A percentile compares a stretch with the other conserved stretches of the same genome.
These are phyloP conservation scores for Pichia kluyveri DNA, from an alignment of 805 yeast genomes.

Conservation along the genomic window DNA sequence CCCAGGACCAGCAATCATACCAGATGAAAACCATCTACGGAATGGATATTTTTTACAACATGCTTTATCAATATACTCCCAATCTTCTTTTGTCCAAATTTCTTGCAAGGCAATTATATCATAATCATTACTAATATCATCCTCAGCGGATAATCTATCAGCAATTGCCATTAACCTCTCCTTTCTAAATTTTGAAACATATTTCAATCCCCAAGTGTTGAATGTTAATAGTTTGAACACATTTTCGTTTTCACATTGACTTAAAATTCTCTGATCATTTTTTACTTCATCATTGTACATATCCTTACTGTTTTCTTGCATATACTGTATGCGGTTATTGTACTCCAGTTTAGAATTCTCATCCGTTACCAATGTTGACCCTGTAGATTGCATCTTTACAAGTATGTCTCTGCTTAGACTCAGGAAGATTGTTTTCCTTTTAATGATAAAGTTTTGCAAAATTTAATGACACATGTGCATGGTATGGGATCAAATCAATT, in stretches of 20 bases:
- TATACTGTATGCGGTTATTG: background rate
- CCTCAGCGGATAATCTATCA: conserved; percentile 36
- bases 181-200: conserved; percentile 61
- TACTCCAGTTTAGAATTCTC: conserved; percentile 1
- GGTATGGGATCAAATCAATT: too few species aligned
- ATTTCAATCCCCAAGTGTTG: conserved; percentile 87
- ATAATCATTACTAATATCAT: conserved; percentile 34
- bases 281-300: background rate
- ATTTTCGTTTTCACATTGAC: conserved; percentile 2
- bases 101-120: conserved; percentile 94
- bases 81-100: conserved; percentile 82
- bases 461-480: too few species aligned
- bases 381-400: conserved; percentile 1
- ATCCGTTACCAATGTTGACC: background rate
- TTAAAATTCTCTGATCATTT: background rate
- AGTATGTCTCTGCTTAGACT: too few species aligned
- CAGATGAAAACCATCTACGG: conserved; percentile 65
- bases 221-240: conserved; percentile 49
- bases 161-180: conserved; percentile 70
- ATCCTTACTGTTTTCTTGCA: background rate
- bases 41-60: conserved; percentile 49
- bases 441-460: background rate
- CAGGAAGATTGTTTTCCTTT: background rate
- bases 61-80: conserved; percentile 47
- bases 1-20: conserved; percentile 91